These are phyloP conservation scores for Carex sylvatica DNA, from an alignment of 202 grass and related monocot species.

Conservation along the genomic window DNA sequence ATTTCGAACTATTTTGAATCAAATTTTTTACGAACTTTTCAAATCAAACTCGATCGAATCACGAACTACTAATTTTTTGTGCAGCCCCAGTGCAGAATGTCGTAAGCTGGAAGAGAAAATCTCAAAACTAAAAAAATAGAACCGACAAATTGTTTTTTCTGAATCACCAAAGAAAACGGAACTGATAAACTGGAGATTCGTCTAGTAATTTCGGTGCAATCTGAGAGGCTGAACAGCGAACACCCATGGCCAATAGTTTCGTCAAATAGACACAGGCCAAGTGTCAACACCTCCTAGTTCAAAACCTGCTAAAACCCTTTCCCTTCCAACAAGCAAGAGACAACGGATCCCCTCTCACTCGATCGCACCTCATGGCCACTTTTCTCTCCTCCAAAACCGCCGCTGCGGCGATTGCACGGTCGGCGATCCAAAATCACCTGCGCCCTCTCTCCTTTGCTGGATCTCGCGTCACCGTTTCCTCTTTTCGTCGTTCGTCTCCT, in stretches of 20 bases:
- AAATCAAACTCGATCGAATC: too few species aligned
- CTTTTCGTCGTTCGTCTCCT: conserved; percentile 14
- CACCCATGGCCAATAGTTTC: neutral
- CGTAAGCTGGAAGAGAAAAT: too few species aligned
- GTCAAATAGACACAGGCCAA: neutral
- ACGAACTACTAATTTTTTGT: too few species aligned
- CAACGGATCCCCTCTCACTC: neutral
- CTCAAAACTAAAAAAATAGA: too few species aligned
- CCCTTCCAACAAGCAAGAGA: neutral
- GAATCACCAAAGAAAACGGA: too few species aligned
- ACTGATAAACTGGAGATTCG: too few species aligned
- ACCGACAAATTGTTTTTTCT: too few species aligned
- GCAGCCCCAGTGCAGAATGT: too few species aligned
- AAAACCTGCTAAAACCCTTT: conserved; percentile 21
- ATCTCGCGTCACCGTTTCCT: conserved; percentile 9
- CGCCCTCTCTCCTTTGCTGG: neutral
- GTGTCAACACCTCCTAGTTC: neutral
- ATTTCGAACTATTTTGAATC: too few species aligned
- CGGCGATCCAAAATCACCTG: neutral
- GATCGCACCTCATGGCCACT: conserved; percentile 45
- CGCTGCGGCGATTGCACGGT: conserved; percentile 16
- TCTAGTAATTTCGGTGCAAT: neutral
- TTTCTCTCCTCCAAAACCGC: conserved; percentile 34
- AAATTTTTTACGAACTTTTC: too few species aligned
- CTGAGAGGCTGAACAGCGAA: neutral